phyloP scores from a whole-genome alignment of 2,329 filamentous ascomycete species.

The Emmonsiellopsis sp. region DNA sequence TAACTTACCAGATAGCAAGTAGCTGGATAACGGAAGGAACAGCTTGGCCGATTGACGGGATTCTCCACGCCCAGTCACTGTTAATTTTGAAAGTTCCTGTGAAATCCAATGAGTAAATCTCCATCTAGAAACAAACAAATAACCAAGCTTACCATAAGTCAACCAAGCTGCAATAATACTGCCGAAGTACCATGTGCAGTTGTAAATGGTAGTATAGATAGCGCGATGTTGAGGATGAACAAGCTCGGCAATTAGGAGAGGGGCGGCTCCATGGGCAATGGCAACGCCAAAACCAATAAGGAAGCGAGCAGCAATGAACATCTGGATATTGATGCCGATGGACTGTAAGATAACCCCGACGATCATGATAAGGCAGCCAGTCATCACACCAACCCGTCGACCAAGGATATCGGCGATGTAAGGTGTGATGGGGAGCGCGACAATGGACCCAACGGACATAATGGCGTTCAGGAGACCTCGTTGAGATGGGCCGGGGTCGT shows the following conservation, averaged over 20 bases:
- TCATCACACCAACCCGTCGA: constrained; percentile 39
- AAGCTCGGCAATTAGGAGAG: constrained; percentile 22
- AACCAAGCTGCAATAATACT: constrained; percentile 37
- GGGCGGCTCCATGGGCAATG: constrained; percentile 20
- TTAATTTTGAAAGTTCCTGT: constrained; percentile 23
- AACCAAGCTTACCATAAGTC: constrained; percentile 23
- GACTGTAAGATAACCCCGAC: constrained; percentile 22
- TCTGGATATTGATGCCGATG: constrained; percentile 18
- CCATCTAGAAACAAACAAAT: not conserved
- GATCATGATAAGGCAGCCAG: constrained; percentile 21
- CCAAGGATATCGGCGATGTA: constrained; percentile 42
- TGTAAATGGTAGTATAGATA: constrained; percentile 19
- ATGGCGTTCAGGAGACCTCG: constrained; percentile 40
- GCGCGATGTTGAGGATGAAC: constrained; percentile 22
- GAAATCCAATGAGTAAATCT: not conserved
- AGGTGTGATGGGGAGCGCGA: constrained; percentile 39
- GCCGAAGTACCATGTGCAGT: constrained; percentile 37
- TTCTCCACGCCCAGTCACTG: constrained; percentile 37
- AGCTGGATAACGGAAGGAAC: constrained; percentile 49
- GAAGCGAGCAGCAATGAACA: constrained; percentile 22
- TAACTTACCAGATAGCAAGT: constrained; percentile 37
- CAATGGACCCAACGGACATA: constrained; percentile 42
- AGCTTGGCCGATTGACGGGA: constrained; percentile 50
- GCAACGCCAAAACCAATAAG: constrained; percentile 22
- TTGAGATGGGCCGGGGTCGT: constrained; percentile 23